phyloP scores from a whole-genome alignment of 257 asterid species.

The Datura wrightii region DNA sequence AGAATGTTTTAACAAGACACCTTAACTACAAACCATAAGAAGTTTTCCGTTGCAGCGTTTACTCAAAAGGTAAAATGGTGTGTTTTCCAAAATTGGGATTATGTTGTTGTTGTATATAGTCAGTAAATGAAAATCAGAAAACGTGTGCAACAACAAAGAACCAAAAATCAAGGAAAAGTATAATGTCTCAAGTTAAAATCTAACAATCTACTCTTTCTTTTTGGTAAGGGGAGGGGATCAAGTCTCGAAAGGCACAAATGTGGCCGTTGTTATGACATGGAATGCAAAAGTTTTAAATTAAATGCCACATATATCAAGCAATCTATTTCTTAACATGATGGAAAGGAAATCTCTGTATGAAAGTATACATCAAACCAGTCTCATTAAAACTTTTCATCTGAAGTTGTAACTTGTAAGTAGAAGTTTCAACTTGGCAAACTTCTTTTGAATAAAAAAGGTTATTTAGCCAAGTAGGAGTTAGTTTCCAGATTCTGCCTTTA shows the following conservation, averaged over 20 bases:
- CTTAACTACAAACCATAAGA: background rate
- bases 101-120: background rate
- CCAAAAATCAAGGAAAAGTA: background rate
- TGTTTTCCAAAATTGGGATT: background rate
- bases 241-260: background rate
- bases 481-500: conserved; percentile 18
- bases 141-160: background rate
- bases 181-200: background rate
- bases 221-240: background rate
- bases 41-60: background rate
- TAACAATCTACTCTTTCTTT: background rate
- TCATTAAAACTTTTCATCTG: background rate
- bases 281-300: conserved; percentile 3
- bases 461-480: conserved; percentile 3
- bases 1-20: background rate
- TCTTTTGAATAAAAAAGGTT: background rate
- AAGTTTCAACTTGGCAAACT: conserved; percentile 3
- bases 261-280: conserved; percentile 12
- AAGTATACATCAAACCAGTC: background rate
- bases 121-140: background rate
- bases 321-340: conserved; percentile 11
- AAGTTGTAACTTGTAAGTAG: background rate
- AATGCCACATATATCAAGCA: background rate
- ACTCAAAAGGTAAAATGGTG: conserved; percentile 3
- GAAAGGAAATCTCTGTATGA: background rate